Evolutionary conservation across 2,329 filamentous ascomycete species (phyloP).

Genomic region (Aspergillus sp.): DNA sequence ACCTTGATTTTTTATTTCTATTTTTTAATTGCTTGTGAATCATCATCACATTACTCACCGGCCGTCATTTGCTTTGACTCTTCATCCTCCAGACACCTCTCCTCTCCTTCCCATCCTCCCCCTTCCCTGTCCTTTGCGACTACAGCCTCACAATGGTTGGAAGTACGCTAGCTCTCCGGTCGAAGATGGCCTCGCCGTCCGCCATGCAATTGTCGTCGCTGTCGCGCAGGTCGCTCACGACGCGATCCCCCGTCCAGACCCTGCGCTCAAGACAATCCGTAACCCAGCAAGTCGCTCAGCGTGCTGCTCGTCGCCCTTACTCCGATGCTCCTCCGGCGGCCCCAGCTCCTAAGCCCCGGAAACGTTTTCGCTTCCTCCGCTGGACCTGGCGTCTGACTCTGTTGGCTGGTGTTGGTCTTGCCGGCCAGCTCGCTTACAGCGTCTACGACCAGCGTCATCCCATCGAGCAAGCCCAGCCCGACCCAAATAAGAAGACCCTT

Average conservation of each 20-base stretch:
- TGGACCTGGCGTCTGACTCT: slow-evolving; percentile 85
- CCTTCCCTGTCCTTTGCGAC: slow-evolving; percentile 20
- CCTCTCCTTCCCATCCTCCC: slow-evolving; percentile 9
- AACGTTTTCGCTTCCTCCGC: slow-evolving; percentile 68
- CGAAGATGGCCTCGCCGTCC: slow-evolving; percentile 31
- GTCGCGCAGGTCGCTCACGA: slow-evolving; percentile 38
- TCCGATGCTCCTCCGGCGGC: slow-evolving; percentile 50
- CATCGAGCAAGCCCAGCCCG: slow-evolving; percentile 71
- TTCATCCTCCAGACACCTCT: slow-evolving; percentile 1
- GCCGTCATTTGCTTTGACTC: neutral
- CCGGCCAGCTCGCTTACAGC: slow-evolving; percentile 73
- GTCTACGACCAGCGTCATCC: slow-evolving; percentile 84
- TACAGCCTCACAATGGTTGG: slow-evolving; percentile 33
- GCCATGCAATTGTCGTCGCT: slow-evolving; percentile 36
- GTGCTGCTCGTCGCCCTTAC: slow-evolving; percentile 48
- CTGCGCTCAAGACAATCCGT: slow-evolving; percentile 29
- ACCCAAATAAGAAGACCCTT: slow-evolving; percentile 92
- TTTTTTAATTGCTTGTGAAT: slow-evolving; percentile 6
- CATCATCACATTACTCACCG: slow-evolving; percentile 2
- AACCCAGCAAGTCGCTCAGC: slow-evolving; percentile 25
- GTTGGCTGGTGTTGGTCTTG: slow-evolving; percentile 66
- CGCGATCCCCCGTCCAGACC: slow-evolving; percentile 21
- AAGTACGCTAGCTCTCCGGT: slow-evolving; percentile 34
- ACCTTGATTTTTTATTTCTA: slow-evolving; percentile 14
- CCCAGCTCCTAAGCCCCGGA: slow-evolving; percentile 46